Evolutionary conservation across 805 yeast species (phyloP), one percentile per base, ranked within the genome.

Genomic region (Candida arabinofermentans): DNA sequence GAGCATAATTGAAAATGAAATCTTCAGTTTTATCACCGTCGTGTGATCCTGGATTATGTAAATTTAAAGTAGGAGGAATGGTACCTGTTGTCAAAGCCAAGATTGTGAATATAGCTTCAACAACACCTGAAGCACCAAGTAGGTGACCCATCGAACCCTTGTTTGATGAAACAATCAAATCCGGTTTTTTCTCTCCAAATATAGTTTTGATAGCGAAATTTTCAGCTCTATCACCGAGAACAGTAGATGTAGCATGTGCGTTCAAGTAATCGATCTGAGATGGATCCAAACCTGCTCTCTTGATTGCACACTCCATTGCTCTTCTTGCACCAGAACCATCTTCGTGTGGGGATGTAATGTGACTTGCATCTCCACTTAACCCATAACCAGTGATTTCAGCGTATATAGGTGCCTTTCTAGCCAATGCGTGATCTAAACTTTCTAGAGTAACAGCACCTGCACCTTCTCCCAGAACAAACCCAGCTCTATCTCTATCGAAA

Each of bases 231-330:
- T 93, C 99, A 5, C 99, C 99, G 3, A 90, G 65, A 6, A 70
- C 66, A 0, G 99, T 93, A 0, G 96, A 86, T 0, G 99, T 93
- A 0, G 99, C 99, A 62, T 93, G 99, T 2, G 99, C 97, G 63
- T 95, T 93, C 36, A 93, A 71, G 56, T 89, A 93, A 35, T 75
- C 88, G 16, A 91, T 70, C 2, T 75, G 69, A 3, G 55, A 34
- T 0, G 80, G 71, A 1, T 59, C 57, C 2, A 82, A 43, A 0
- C 69, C 69, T 1, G 82, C 81, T 14, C 69, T 65, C 21, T 65
- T 58, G 21, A 90, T 48, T 0, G 98, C 96, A 73, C 76, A 74
- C 36, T 70, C 64, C 95, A 93, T 93, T 2, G 97, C 82, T 47
- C 85, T 67, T 46, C 59, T 70, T 0, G 97, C 98, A 10, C 98